These are phyloP conservation scores for Beta lomatogona DNA, from an alignment of 179 eudicot genomes.

Conservation along the genomic window DNA sequence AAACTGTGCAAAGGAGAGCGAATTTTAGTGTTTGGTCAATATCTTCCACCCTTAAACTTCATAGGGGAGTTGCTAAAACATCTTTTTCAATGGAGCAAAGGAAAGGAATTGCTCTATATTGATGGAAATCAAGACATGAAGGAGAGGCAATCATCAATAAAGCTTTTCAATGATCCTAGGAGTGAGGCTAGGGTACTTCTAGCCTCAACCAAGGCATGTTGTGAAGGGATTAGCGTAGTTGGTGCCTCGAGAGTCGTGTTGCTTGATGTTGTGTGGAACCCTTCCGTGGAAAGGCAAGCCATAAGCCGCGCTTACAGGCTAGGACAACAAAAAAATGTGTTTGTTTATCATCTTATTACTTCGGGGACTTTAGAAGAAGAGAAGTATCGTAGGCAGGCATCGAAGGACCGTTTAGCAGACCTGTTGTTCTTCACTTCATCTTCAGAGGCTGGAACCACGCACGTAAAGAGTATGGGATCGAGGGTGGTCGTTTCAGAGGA, in stretches of 20 bases:
- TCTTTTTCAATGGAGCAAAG: slow-evolving; percentile 30
- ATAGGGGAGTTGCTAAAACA: slow-evolving; percentile 23
- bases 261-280: slow-evolving; percentile 50
- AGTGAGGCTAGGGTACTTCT: slow-evolving; percentile 37
- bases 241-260: slow-evolving; percentile 53
- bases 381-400: slow-evolving; percentile 27
- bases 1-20: slow-evolving; percentile 37
- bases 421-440: slow-evolving; percentile 29
- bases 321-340: slow-evolving; percentile 40
- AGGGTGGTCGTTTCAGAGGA: slow-evolving; percentile 37
- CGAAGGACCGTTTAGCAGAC: slow-evolving; percentile 34
- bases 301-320: slow-evolving; percentile 50
- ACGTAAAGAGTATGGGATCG: not conserved
- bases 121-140: slow-evolving; percentile 27
- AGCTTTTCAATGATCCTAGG: slow-evolving; percentile 30
- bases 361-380: slow-evolving; percentile 29
- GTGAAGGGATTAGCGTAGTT: slow-evolving; percentile 45
- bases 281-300: slow-evolving; percentile 50
- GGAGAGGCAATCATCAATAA: slow-evolving; percentile 28
- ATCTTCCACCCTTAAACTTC: slow-evolving; percentile 29
- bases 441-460: slow-evolving; percentile 5
- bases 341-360: slow-evolving; percentile 39
- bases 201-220: slow-evolving; percentile 49
- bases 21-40: slow-evolving; percentile 46
- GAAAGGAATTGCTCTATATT: slow-evolving; percentile 34